phyloP scores from a whole-genome alignment of 495 filamentous ascomycete species.

The Trypethelium eluteriae region DNA sequence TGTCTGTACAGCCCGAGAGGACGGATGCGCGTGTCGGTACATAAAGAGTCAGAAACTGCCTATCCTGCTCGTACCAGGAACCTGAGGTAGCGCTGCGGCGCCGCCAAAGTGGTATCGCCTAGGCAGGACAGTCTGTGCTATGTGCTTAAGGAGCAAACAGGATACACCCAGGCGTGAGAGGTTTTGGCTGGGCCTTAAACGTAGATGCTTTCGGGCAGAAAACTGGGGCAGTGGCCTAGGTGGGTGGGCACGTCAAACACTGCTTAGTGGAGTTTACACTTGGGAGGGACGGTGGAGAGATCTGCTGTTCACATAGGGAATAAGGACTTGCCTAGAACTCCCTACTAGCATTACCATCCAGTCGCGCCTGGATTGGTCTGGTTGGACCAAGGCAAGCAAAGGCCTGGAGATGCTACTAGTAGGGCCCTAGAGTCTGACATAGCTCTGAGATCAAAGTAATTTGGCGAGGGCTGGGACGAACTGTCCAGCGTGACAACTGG shows the following conservation, averaged over 20 bases:
- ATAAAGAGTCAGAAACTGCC: neutral
- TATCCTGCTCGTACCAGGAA: conserved; percentile 1
- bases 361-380: too few species aligned
- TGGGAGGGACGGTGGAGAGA: too few species aligned
- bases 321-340: neutral
- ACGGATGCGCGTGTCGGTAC: neutral
- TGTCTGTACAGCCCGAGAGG: neutral
- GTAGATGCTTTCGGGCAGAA: neutral
- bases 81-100: neutral
- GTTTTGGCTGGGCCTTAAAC: neutral
- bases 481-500: too few species aligned
- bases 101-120: neutral
- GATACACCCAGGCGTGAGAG: neutral
- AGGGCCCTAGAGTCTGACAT: too few species aligned
- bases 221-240: neutral
- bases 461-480: too few species aligned
- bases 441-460: too few species aligned
- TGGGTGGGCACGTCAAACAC: neutral
- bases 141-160: conserved; percentile 1
- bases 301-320: too few species aligned
- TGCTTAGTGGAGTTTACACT: neutral
- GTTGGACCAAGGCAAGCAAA: too few species aligned
- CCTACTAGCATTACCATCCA: too few species aligned
- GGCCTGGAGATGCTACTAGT: too few species aligned
- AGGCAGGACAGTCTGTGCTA: neutral